Base-by-base conservation (phyloP, 768 basidiomycete genomes). In the Cystobasidium tubakii region DNA sequence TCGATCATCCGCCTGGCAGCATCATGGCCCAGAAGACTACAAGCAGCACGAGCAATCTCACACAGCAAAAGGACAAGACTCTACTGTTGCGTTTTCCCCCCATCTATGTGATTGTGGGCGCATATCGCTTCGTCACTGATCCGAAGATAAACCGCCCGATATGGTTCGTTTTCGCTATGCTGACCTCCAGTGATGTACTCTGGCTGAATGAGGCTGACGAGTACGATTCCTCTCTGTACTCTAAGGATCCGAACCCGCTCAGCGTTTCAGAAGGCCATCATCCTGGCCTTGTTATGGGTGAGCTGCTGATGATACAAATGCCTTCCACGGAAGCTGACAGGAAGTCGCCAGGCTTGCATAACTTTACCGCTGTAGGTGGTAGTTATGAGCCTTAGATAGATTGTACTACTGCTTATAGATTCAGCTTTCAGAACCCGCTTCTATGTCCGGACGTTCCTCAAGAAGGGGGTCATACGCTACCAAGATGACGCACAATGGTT, bases 41-140 rank as follows among this genome's bases (percentile, higher is more conserved):
- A 50, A n/a, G 46, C 46, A n/a, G 46, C 46, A 50, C 7, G 21
- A 17, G 15, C 46, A 50, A 50, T 4, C 46, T 50, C 4, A n/a
- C 21, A 21, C 46, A 50, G 46, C 12, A 50, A n/a, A 50, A 50
- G 46, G 46, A 50, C 46, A 50, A 50, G 46, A 50, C 46, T 4
- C 21, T 50, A 15, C 76, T 83, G 15, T 77, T 83, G 3, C 75
- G 78, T 33, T 77, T 82, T 55, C 79, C 83, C 0, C 82, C 82
- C 0, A 42, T 77, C 29, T 83, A 82, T 78, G 77, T 79, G 65
- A 70, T 81, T 66, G 77, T 78, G 34, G 77, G 77, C 13, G 75
- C 75, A 0, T 78, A 77, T 57, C 72, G 78, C 2, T 66, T 78
- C 7, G 0, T 67, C 1, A 63, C 54, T 25, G 78, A 78, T 34